Evolutionary conservation across 768 basidiomycete species (phyloP).

Genomic region (Clitopilus hobsonii): DNA sequence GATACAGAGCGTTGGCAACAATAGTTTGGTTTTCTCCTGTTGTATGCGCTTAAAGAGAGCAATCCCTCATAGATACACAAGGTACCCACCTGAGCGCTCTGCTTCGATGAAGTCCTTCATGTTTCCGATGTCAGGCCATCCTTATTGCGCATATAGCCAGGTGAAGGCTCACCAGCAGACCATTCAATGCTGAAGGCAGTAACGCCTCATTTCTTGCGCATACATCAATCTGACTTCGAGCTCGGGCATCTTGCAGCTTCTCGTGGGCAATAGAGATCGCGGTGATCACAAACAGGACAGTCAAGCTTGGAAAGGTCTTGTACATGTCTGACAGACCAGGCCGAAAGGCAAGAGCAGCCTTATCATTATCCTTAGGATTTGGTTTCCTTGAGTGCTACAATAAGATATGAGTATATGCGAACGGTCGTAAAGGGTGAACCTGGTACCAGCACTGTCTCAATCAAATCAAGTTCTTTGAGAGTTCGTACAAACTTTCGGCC

Average conservation of each 20-base stretch:
- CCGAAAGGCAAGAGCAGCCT: background rate
- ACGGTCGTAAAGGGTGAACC: too few species aligned
- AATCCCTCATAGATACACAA: too few species aligned
- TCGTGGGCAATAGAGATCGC: background rate
- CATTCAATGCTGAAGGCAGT: constrained; percentile 45
- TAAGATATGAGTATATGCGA: too few species aligned
- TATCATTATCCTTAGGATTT: background rate
- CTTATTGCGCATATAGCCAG: background rate
- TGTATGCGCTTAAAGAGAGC: too few species aligned
- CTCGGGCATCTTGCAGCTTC: background rate
- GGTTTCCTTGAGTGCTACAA: background rate
- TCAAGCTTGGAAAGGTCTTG: constrained; percentile 18
- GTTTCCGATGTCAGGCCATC: too few species aligned
- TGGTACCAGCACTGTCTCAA: background rate
- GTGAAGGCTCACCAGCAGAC: constrained; percentile 34
- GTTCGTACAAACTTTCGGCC: background rate
- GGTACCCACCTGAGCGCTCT: too few species aligned
- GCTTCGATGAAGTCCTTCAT: too few species aligned
- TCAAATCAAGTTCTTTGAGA: background rate
- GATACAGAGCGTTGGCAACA: constrained; percentile 19
- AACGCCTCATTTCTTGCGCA: constrained; percentile 19
- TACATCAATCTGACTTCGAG: background rate
- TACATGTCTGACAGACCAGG: constrained; percentile 3
- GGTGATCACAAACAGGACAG: background rate
- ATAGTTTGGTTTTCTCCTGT: constrained; percentile 28